A percentile compares a stretch with the other conserved stretches of the same genome.
These are phyloP conservation scores for Silene noctiflora DNA, from an alignment of 179 eudicot genomes.

Conservation along the genomic window DNA sequence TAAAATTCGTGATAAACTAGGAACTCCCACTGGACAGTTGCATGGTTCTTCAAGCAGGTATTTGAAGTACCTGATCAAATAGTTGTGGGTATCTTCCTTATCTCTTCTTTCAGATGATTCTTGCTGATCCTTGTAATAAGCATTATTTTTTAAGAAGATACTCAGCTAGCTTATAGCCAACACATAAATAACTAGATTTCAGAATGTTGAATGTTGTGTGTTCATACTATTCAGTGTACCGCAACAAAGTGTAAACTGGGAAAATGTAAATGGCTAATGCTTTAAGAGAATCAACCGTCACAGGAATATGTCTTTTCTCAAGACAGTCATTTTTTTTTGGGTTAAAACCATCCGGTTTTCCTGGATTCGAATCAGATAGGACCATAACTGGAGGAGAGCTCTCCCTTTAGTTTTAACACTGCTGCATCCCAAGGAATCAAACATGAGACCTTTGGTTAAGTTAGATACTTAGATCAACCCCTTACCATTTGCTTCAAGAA, in stretches of 20 bases:
- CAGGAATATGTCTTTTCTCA: background rate
- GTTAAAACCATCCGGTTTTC: background rate
- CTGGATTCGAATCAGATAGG: background rate
- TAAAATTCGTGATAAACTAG: slow-evolving; percentile 54
- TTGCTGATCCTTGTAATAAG: background rate
- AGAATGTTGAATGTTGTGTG: background rate
- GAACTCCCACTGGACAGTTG: slow-evolving; percentile 81
- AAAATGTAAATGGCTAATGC: background rate
- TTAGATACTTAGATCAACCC: background rate
- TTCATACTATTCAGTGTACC: background rate
- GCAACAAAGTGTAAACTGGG: background rate
- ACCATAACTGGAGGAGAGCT: background rate
- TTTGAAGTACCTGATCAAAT: background rate
- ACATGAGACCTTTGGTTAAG: background rate
- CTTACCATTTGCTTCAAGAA: background rate
- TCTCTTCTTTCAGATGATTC: background rate
- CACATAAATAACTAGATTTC: no score
- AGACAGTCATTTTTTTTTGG: background rate
- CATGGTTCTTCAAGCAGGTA: slow-evolving; percentile 92
- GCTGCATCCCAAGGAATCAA: background rate
- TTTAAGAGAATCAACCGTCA: background rate
- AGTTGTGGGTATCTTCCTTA: background rate
- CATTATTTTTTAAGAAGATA: background rate
- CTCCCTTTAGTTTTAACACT: background rate
- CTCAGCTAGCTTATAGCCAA: no score